Percentiles rank a stretch among this genome's conserved stretches.
phyloP scores from a whole-genome alignment of 2,329 filamentous ascomycete genomes.

The Cordyceps cicadae region DNA sequence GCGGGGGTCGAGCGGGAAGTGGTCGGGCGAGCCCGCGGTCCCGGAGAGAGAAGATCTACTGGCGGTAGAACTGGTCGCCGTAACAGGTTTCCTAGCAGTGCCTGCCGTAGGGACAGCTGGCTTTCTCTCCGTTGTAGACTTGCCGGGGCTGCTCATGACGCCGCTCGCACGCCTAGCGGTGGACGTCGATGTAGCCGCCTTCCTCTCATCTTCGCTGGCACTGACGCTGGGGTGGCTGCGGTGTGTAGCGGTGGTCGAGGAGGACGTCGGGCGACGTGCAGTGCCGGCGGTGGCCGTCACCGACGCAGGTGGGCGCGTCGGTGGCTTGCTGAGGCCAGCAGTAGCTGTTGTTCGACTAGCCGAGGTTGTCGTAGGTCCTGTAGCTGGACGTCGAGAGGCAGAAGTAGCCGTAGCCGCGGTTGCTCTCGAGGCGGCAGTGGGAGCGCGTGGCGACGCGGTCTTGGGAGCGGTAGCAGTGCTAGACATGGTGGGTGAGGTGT shows the following conservation, averaged over 20 bases:
- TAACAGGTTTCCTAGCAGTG: constrained; percentile 26
- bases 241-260: constrained; percentile 33
- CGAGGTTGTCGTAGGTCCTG: constrained; percentile 22
- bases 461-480: constrained; percentile 19
- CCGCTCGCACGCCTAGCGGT: constrained; percentile 33
- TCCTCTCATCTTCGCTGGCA: constrained; percentile 44
- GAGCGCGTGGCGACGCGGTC: constrained; percentile 25
- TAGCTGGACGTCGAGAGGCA: constrained; percentile 26
- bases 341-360: constrained; percentile 24
- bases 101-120: constrained; percentile 26
- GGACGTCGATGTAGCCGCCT: constrained; percentile 27
- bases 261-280: constrained; percentile 25
- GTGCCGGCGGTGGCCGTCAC: constrained; percentile 26
- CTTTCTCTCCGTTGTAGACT: constrained; percentile 26
- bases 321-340: constrained; percentile 38
- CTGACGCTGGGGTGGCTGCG: constrained; percentile 40
- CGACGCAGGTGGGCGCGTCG: constrained; percentile 35
- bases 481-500: constrained; percentile 3
- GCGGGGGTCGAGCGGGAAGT: constrained; percentile 31
- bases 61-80: constrained; percentile 23
- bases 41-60: constrained; percentile 23
- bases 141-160: constrained; percentile 31
- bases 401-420: constrained; percentile 16
- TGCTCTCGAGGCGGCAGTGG: constrained; percentile 20
- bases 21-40: constrained; percentile 26